A percentile compares a stretch with the other conserved stretches of the same genome.
phyloP scores from a whole-genome alignment of 1,284 basidiomycete species.

The Schizopora paradoxa region DNA sequence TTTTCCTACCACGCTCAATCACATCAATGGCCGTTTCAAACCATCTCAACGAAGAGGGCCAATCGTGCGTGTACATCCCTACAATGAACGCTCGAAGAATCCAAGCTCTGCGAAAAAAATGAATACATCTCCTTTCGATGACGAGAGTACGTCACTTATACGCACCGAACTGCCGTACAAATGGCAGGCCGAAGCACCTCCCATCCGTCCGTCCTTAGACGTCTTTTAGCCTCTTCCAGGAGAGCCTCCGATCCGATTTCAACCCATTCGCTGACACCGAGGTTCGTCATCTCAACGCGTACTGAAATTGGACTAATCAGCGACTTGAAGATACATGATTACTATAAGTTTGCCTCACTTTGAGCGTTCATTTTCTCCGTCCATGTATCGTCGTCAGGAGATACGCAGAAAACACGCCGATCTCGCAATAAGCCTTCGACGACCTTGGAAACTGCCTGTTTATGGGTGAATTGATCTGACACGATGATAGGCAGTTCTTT shows the following conservation, averaged over 20 bases:
- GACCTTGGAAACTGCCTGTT: too few relatives aligned
- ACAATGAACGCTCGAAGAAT: slow-evolving; percentile 26
- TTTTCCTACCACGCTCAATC: slow-evolving; percentile 18
- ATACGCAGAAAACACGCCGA: too few relatives aligned
- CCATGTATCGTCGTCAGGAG: too few relatives aligned
- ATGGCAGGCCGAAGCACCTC: slow-evolving; percentile 27
- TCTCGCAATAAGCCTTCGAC: too few relatives aligned
- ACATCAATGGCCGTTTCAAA: slow-evolving; percentile 15
- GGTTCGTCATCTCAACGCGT: too few relatives aligned
- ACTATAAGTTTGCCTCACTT: too few relatives aligned
- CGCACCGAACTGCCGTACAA: slow-evolving; percentile 28
- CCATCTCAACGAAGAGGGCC: slow-evolving; percentile 20
- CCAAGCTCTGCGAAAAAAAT: slow-evolving; percentile 23
- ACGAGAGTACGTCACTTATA: slow-evolving; percentile 4
- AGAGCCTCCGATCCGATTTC: slow-evolving; percentile 22
- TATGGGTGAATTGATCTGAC: too few relatives aligned
- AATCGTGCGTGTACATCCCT: slow-evolving; percentile 6
- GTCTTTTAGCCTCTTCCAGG: slow-evolving; percentile 23
- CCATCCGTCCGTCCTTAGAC: slow-evolving; percentile 27
- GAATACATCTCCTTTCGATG: slow-evolving; percentile 1
- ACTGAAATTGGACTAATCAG: too few relatives aligned
- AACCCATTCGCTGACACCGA: slow-evolving; percentile 18
- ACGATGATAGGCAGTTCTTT: too few relatives aligned
- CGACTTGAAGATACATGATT: too few relatives aligned
- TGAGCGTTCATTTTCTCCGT: too few relatives aligned